A percentile compares a stretch with the other conserved stretches of the same genome.
phyloP scores from a whole-genome alignment of 2,329 filamentous ascomycete genomes.

The Xylaria sp. region DNA sequence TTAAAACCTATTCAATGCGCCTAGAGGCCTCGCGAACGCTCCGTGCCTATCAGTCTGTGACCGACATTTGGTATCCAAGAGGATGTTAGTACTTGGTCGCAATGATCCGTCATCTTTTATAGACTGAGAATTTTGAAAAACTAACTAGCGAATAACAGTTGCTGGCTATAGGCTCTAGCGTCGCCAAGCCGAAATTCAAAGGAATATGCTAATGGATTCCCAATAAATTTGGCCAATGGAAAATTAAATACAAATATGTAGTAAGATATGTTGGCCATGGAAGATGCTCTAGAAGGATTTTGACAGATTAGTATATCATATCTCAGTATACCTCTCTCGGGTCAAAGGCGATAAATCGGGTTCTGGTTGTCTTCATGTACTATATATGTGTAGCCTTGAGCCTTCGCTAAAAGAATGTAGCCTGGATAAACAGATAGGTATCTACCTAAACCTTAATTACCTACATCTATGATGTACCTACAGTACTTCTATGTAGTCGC shows the following conservation, averaged over 20 bases:
- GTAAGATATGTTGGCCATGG: background rate
- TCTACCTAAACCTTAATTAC: background rate
- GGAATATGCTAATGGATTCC: background rate
- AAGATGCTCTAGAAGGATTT: background rate
- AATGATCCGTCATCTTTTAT: constrained; percentile 29
- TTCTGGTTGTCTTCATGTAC: background rate
- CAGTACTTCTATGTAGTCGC: too few species aligned
- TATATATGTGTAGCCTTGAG: background rate
- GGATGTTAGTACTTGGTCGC: background rate
- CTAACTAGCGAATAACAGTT: constrained; percentile 5
- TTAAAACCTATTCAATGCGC: background rate
- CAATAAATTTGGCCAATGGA: background rate
- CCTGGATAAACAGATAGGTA: background rate
- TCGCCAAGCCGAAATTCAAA: constrained; percentile 1
- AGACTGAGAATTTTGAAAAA: constrained; percentile 1
- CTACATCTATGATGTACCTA: background rate
- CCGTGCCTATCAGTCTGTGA: constrained; percentile 13
- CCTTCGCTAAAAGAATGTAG: constrained; percentile 9
- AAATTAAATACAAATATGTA: background rate
- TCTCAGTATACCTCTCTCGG: background rate
- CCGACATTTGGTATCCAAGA: constrained; percentile 21
- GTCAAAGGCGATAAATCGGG: background rate
- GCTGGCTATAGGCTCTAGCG: background rate
- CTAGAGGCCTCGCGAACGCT: background rate
- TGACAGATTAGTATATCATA: constrained; percentile 24